Evolutionary conservation across 2,329 filamentous ascomycete genomes (phyloP), one percentile per base, ranked within the genome.

Genomic region (Apiospora koreana): DNA sequence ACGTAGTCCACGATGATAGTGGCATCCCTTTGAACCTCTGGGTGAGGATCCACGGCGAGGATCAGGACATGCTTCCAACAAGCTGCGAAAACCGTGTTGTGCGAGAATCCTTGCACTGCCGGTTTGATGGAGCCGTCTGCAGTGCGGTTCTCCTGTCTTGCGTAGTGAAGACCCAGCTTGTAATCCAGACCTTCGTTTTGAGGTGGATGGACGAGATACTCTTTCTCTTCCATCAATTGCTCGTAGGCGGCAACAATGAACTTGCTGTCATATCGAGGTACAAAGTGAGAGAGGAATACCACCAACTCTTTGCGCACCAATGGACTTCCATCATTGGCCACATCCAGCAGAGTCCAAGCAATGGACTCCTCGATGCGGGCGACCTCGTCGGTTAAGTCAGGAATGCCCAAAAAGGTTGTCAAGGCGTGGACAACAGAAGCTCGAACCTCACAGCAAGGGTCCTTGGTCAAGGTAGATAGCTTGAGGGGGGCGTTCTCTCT

Each of bases 1-100:
- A 98, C 87, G 76, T 92, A 93, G 80, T 99, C 96, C 41, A 97
- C 89, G 62, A 98, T 91, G n/a, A 92, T 86, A 7, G 90, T 91
- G 12, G 94, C 95, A 79, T 96, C 93, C 74, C 92, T 88, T 73
- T 97, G 93, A 43, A 98, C 93, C 78, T 98, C 95, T 1, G 95
- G 94, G 78, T 98, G 95, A 50, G 96, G 95, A 78, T 99, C 96
- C 23, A 97, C 94, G 62, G 94, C 95, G 80, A 98, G 87, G 72
- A 97, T 93, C 71, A 98, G 85, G 58, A 97, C 87, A 77, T 98
- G 93, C 79, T 97, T 96, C 96, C 96, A 99, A 72, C 97, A 92
- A 0, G 95, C 93, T 41, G 95, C 92, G 79, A 97, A 98, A 23
- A 97, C 93, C 0, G 94, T 97, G 77, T 97, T 96, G 73, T 93